Conservation (phyloP, 352 stramenopile species). For the Phytophthora megakarya region DNA sequence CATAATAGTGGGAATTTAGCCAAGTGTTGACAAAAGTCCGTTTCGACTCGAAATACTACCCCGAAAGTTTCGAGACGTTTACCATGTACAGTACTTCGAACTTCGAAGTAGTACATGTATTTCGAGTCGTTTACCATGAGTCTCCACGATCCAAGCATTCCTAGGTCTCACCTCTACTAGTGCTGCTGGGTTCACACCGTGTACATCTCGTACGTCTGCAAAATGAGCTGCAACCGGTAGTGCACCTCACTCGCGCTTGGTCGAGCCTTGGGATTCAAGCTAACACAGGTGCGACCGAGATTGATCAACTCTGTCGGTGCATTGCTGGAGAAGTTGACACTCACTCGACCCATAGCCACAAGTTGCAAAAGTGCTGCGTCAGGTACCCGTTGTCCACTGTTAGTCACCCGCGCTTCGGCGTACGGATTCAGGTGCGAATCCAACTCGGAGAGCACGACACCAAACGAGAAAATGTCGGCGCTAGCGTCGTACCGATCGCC, state of each 20-base stretch:
- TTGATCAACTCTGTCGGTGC: conserved; percentile 13
- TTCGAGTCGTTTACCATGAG: not conserved
- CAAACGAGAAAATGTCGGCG: conserved; percentile 52
- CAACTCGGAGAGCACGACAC: conserved; percentile 43
- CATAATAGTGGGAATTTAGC: too few relatives aligned
- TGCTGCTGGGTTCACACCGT: conserved; percentile 15
- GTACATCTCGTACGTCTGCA: conserved; percentile 30
- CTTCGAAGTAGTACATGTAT: not conserved
- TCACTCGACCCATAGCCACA: conserved; percentile 22
- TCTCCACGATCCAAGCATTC: not conserved
- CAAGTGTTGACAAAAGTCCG: too few relatives aligned
- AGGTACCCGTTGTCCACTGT: conserved; percentile 17
- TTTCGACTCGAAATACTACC: too few relatives aligned
- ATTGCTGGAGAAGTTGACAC: conserved; percentile 29
- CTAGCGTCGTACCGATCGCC: conserved; percentile 43
- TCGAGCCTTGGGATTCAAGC: conserved; percentile 19
- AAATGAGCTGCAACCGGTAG: conserved; percentile 30
- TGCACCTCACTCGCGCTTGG: conserved; percentile 33
- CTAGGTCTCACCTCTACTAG: conserved; percentile 4
- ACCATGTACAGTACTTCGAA: too few relatives aligned
- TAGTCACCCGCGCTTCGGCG: conserved; percentile 15
- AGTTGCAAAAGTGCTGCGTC: conserved; percentile 34
- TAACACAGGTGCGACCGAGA: conserved; percentile 29
- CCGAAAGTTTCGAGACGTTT: too few relatives aligned
- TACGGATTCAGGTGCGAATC: conserved; percentile 38